Percentiles rank a stretch among this genome's conserved stretches.
These are phyloP conservation scores for Kazachstania sp. DNA, from an alignment of 1,139 yeast species.

Conservation along the genomic window DNA sequence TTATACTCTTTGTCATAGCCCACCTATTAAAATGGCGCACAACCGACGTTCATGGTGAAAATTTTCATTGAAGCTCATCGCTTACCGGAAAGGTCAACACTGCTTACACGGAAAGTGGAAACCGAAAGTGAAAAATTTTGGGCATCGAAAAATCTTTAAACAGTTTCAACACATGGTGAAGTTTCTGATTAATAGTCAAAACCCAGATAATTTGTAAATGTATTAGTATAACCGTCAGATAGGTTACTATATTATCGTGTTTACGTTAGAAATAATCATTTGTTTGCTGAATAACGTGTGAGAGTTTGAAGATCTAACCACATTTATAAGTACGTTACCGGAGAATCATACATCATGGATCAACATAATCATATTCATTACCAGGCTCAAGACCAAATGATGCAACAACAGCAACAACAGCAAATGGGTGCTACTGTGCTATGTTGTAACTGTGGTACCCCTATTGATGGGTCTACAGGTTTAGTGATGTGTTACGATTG, in stretches of 20 bases:
- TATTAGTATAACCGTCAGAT: no score
- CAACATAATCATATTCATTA: conserved; percentile 18
- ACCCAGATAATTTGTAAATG: no score
- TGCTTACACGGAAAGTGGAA: no score
- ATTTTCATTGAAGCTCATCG: conserved; percentile 1
- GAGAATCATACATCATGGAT: conserved; percentile 13
- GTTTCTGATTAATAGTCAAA: no score
- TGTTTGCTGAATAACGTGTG: no score
- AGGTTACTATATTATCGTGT: no score
- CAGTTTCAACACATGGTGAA: background rate
- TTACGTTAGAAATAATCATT: no score
- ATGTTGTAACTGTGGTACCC: conserved; percentile 98
- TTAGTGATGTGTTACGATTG: conserved; percentile 97
- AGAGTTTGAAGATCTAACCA: no score
- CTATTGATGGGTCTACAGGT: conserved; percentile 93
- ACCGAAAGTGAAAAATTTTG: background rate
- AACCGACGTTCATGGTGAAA: background rate
- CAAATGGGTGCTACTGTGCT: conserved; percentile 71
- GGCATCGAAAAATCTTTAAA: background rate
- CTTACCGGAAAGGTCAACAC: background rate
- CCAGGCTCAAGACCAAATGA: conserved; percentile 10
- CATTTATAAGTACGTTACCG: no score
- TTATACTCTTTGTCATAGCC: no score
- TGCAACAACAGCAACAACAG: conserved; percentile 14
- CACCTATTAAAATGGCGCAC: no score